Percentiles rank a stretch among this genome's conserved stretches.
These are phyloP conservation scores for Coelastrella sp. DNA, from an alignment of 139 green algal species.

Conservation along the genomic window DNA sequence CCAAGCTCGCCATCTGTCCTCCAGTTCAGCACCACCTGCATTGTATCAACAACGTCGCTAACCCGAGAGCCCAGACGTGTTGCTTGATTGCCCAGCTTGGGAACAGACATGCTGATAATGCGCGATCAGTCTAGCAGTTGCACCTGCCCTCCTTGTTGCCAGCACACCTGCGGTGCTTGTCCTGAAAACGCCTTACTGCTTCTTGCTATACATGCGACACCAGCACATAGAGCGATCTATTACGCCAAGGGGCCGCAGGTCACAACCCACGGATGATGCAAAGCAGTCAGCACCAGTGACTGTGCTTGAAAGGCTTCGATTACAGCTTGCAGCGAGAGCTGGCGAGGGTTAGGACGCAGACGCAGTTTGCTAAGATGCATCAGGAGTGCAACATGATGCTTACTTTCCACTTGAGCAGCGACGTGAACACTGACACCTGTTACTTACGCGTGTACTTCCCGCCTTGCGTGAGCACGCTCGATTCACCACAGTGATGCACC, in stretches of 20 bases:
- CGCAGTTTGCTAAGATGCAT: neutral
- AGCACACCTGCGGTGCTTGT: neutral
- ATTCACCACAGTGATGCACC: neutral
- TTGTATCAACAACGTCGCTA: neutral
- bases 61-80: too few relatives aligned
- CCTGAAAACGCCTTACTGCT: neutral
- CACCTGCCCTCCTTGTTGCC: neutral
- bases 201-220: too few relatives aligned
- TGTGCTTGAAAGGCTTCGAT: neutral
- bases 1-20: neutral
- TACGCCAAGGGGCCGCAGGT: neutral
- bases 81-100: neutral
- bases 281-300: neutral
- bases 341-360: too few relatives aligned
- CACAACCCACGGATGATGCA: neutral
- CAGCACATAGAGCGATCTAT: too few relatives aligned
- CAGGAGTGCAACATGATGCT: too few relatives aligned
- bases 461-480: neutral
- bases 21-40: neutral
- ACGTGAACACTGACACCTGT: neutral
- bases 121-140: neutral
- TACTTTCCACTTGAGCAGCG: neutral
- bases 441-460: neutral
- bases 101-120: neutral
- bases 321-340: neutral